Percentiles rank a stretch among this genome's conserved stretches.
phyloP scores from a whole-genome alignment of 2,329 filamentous ascomycete species.

The Diaporthe velutina region DNA sequence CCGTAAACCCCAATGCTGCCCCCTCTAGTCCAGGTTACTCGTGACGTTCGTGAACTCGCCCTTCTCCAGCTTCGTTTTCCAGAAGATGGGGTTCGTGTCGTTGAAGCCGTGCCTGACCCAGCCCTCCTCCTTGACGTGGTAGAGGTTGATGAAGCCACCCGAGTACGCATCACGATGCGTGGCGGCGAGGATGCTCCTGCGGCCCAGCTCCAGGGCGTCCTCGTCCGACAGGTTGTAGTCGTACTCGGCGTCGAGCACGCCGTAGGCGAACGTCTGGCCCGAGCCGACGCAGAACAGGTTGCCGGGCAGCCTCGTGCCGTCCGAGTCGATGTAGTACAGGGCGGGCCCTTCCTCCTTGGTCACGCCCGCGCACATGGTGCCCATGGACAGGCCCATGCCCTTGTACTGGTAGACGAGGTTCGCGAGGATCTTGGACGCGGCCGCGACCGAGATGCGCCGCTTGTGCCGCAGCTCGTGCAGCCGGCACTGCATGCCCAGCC shows the following conservation, averaged over 20 bases:
- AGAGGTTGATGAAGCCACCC: conserved; percentile 97
- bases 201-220: conserved; percentile 90
- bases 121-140: conserved; percentile 98
- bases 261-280: conserved; percentile 98
- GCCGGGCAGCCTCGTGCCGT: conserved; percentile 91
- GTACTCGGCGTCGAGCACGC: conserved; percentile 97
- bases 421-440: conserved; percentile 97
- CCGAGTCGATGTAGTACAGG: conserved; percentile 98
- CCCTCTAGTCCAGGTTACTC: conserved; percentile 73
- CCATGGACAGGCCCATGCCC: conserved; percentile 98
- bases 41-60: conserved; percentile 98
- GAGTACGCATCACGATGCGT: conserved; percentile 99
- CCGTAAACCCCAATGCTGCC: neutral
- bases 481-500: conserved; percentile 98
- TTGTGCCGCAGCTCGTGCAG: conserved; percentile 99
- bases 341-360: conserved; percentile 95
- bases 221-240: conserved; percentile 87
- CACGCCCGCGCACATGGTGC: conserved; percentile 98
- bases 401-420: conserved; percentile 99
- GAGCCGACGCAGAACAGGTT: conserved; percentile 99
- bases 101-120: conserved; percentile 99
- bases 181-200: conserved; percentile 92
- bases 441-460: conserved; percentile 96
- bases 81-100: conserved; percentile 99
- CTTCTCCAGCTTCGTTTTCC: conserved; percentile 98